Evolutionary conservation across 768 basidiomycete genomes (phyloP).

Genomic region (Tulasnella sp.): DNA sequence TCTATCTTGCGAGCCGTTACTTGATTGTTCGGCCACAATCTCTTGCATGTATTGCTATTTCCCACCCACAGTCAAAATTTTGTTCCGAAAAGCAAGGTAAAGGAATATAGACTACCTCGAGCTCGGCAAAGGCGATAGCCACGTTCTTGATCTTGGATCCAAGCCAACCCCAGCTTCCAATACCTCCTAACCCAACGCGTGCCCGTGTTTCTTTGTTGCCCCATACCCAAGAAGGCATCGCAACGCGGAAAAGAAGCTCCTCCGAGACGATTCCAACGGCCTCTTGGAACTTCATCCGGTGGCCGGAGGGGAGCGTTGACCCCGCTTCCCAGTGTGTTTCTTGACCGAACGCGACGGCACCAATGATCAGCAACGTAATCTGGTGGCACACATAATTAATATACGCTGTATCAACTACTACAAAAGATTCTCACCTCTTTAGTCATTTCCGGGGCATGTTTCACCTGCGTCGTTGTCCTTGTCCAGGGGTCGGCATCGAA

Average conservation of each 20-base stretch:
- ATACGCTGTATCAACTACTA: no score
- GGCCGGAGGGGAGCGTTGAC: not conserved
- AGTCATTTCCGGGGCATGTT: not conserved
- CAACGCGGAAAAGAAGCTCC: not conserved
- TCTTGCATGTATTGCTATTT: slow-evolving; percentile 18
- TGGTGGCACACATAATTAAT: not conserved
- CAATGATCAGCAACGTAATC: slow-evolving; percentile 8
- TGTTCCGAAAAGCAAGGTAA: not conserved
- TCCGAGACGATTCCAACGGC: not conserved
- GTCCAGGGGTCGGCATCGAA: not conserved
- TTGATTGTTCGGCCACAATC: slow-evolving; percentile 6
- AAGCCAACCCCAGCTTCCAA: slow-evolving; percentile 15
- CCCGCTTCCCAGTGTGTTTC: not conserved
- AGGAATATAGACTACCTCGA: not conserved
- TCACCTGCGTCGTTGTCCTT: not conserved
- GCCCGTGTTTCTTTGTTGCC: not conserved
- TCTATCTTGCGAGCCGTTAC: not conserved
- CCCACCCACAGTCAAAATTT: no score
- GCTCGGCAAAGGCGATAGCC: slow-evolving; percentile 3
- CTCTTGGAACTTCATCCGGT: slow-evolving; percentile 18
- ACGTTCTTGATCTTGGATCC: not conserved
- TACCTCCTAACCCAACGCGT: not conserved
- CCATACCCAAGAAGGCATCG: slow-evolving; percentile 7
- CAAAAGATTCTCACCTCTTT: not conserved
- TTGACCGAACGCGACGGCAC: slow-evolving; percentile 8